Percentiles rank a stretch among this genome's conserved stretches.
These are phyloP conservation scores for Leptographium wingfieldii DNA, from an alignment of 2,329 filamentous ascomycete species.

Conservation along the genomic window DNA sequence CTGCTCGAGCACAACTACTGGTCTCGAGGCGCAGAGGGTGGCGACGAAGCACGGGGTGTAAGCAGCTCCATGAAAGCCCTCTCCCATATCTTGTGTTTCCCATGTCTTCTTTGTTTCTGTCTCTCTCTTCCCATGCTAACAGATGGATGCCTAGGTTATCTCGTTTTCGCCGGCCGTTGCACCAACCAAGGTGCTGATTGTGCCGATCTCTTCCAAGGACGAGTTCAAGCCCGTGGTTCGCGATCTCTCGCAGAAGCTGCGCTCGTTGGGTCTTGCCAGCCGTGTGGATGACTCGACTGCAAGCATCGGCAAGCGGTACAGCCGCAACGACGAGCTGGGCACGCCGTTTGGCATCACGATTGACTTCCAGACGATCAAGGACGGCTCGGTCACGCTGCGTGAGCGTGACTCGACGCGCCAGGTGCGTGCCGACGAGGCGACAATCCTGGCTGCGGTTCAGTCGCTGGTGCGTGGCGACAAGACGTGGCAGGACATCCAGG, in stretches of 20 bases:
- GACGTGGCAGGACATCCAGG: conserved; percentile 56
- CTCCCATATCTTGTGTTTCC: neutral
- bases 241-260: conserved; percentile 62
- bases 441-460: conserved; percentile 64
- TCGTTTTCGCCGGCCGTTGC: conserved; percentile 54
- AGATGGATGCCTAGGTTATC: conserved; percentile 43
- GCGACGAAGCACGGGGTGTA: conserved; percentile 77
- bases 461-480: conserved; percentile 36
- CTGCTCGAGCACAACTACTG: conserved; percentile 94
- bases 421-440: conserved; percentile 70
- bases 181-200: conserved; percentile 90
- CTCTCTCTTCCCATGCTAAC: neutral
- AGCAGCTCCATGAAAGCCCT: conserved; percentile 25
- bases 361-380: conserved; percentile 89
- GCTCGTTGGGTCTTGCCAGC: conserved; percentile 65
- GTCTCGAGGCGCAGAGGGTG: conserved; percentile 58
- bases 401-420: conserved; percentile 87
- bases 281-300: conserved; percentile 83
- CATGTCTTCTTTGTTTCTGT: too few species aligned
- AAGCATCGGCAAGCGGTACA: conserved; percentile 88
- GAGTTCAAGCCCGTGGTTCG: conserved; percentile 69
- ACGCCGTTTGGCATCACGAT: conserved; percentile 90
- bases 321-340: conserved; percentile 88
- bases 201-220: conserved; percentile 71
- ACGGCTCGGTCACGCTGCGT: conserved; percentile 73